phyloP scores from a whole-genome alignment of 2,329 filamentous ascomycete genomes.

The Cadophora sp. region DNA sequence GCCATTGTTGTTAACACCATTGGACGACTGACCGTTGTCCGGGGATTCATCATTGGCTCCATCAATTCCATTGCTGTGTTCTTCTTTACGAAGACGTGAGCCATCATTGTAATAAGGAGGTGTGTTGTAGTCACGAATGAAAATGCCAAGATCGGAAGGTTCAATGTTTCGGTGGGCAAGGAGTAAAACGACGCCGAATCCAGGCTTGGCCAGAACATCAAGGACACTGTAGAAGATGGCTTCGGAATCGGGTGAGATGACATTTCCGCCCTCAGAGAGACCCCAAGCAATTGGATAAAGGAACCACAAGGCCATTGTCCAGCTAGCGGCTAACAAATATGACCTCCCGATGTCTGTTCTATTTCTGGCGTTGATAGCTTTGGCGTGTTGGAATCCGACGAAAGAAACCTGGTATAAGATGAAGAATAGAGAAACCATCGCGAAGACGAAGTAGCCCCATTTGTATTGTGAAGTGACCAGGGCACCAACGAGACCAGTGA shows the following conservation, averaged over 20 bases:
- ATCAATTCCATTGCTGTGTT: neutral
- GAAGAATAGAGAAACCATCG: constrained; percentile 60
- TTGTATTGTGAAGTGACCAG: constrained; percentile 69
- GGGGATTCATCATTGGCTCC: neutral
- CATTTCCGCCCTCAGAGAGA: constrained; percentile 67
- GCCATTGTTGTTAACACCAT: neutral
- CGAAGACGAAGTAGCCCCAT: constrained; percentile 71
- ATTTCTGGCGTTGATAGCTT: constrained; percentile 55
- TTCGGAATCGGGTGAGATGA: constrained; percentile 70
- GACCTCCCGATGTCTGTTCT: constrained; percentile 51
- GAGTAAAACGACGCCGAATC: constrained; percentile 66
- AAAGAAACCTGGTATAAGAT: constrained; percentile 65
- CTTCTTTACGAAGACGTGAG: neutral
- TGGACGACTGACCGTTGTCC: neutral
- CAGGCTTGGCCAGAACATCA: constrained; percentile 69
- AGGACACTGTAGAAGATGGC: constrained; percentile 71
- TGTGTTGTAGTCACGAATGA: constrained; percentile 44
- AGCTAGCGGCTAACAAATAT: constrained; percentile 62
- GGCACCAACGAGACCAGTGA: constrained; percentile 71
- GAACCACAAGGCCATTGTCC: constrained; percentile 68
- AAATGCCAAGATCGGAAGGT: constrained; percentile 60
- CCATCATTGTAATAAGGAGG: neutral
- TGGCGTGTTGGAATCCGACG: constrained; percentile 63
- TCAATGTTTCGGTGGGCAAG: constrained; percentile 67
- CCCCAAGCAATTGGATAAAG: constrained; percentile 72